These are phyloP conservation scores for Acanthamoeba divionensis DNA, from an alignment of 208 protist genomes.

Conservation along the genomic window DNA sequence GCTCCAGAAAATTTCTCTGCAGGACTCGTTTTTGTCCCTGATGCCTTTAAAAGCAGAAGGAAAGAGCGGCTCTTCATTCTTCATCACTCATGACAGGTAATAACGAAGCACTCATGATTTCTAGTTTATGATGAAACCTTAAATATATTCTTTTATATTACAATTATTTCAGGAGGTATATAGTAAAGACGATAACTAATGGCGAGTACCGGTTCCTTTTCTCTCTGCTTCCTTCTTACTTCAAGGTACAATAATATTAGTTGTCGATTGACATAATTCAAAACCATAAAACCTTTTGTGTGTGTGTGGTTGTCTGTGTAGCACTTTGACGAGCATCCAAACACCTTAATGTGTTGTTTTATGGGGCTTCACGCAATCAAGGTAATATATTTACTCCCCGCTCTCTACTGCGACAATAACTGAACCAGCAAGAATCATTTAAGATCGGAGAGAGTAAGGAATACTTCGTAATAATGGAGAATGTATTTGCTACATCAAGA, in stretches of 20 bases:
- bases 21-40: not conserved
- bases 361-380: too few species aligned
- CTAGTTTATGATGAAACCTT: too few species aligned
- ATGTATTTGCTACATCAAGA: not conserved
- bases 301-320: too few species aligned
- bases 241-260: not conserved
- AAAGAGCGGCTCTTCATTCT: not conserved
- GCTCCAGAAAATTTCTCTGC: too few species aligned
- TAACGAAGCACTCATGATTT: not conserved
- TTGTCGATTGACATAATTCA: not conserved
- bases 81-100: not conserved
- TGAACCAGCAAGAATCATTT: not conserved
- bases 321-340: not conserved
- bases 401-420: too few species aligned
- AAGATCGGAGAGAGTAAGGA: not conserved
- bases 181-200: conserved; percentile 25
- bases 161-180: not conserved
- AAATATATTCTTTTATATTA: not conserved
- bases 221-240: not conserved
- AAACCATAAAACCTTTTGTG: too few species aligned
- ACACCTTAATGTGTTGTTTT: not conserved
- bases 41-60: not conserved
- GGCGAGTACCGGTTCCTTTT: conserved; percentile 15
- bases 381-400: too few species aligned
- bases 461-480: conserved; percentile 12